Conservation (phyloP, 805 yeast genomes). For the Saturnispora hagleri region DNA sequence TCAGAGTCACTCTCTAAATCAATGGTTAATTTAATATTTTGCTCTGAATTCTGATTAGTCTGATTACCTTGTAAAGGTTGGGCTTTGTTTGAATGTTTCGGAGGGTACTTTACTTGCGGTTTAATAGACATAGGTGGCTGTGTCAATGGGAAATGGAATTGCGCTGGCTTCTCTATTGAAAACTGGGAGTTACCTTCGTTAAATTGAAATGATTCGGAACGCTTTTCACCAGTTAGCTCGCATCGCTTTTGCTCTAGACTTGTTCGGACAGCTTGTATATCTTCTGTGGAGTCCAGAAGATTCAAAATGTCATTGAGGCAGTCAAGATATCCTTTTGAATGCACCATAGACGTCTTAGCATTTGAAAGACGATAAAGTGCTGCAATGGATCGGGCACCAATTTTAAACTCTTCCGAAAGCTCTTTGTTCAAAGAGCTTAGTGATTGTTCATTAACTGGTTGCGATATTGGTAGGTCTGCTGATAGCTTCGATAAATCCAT, state of each 20-base stretch:
- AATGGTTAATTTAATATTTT: background rate
- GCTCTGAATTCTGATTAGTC: background rate
- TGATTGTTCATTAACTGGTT: constrained; percentile 39
- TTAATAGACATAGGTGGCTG: constrained; percentile 13
- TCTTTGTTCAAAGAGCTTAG: constrained; percentile 41
- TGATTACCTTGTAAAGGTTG: background rate
- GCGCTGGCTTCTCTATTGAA: constrained; percentile 12
- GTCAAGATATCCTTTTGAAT: constrained; percentile 50
- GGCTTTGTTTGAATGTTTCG: background rate
- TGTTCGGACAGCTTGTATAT: constrained; percentile 30
- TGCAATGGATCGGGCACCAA: constrained; percentile 65
- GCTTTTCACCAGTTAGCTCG: constrained; percentile 13
- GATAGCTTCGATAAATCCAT: constrained; percentile 63
- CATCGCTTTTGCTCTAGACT: constrained; percentile 27
- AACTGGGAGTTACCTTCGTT: constrained; percentile 13
- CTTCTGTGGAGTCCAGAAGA: constrained; percentile 19
- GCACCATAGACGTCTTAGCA: constrained; percentile 37
- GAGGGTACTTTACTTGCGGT: background rate
- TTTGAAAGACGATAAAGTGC: constrained; percentile 55
- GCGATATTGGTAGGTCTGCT: constrained; percentile 43
- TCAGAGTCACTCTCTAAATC: background rate
- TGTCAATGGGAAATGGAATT: constrained; percentile 24
- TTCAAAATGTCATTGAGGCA: constrained; percentile 46
- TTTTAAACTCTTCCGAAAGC: constrained; percentile 53
- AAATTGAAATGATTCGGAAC: background rate